Conservation (phyloP, 2,329 filamentous ascomycete species). For the Fusarium newnesense region DNA sequence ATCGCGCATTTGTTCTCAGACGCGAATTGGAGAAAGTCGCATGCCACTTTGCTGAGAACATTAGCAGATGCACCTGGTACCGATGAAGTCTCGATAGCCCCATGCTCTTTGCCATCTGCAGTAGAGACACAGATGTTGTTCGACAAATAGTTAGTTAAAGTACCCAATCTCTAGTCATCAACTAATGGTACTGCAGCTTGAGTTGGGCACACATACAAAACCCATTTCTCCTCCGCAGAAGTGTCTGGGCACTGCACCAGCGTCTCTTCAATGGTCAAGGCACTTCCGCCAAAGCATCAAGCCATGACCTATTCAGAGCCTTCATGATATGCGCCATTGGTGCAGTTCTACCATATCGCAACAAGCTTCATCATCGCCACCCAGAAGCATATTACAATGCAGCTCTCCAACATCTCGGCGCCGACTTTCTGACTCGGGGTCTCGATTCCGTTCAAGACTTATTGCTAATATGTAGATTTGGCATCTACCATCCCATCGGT, state of each 20-base stretch:
- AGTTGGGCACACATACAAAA: constrained; percentile 24
- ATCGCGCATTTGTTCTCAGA: constrained; percentile 15
- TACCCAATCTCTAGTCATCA: accelerated
- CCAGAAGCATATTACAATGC: constrained; percentile 33
- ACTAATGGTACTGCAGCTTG: background rate
- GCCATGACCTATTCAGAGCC: constrained; percentile 14
- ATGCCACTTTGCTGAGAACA: constrained; percentile 7
- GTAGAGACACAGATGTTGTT: constrained; percentile 1
- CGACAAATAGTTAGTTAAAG: constrained; percentile 26
- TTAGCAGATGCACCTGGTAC: constrained; percentile 1
- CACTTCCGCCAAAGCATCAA: accelerated
- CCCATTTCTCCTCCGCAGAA: constrained; percentile 9
- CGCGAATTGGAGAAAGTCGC: constrained; percentile 14
- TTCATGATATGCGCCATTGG: constrained; percentile 35
- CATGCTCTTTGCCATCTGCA: background rate
- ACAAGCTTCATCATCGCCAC: constrained; percentile 10
- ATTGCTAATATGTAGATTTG: constrained; percentile 30
- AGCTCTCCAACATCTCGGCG: constrained; percentile 1
- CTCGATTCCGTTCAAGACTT: constrained; percentile 35
- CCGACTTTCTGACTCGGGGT: constrained; percentile 4
- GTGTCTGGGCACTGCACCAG: constrained; percentile 15
- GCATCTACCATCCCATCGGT: constrained; percentile 38
- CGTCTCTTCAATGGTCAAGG: background rate
- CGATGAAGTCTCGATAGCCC: background rate
- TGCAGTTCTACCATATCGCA: constrained; percentile 12